Base-by-base conservation (phyloP, 257 asterid species). In the Haberlea rhodopensis region DNA sequence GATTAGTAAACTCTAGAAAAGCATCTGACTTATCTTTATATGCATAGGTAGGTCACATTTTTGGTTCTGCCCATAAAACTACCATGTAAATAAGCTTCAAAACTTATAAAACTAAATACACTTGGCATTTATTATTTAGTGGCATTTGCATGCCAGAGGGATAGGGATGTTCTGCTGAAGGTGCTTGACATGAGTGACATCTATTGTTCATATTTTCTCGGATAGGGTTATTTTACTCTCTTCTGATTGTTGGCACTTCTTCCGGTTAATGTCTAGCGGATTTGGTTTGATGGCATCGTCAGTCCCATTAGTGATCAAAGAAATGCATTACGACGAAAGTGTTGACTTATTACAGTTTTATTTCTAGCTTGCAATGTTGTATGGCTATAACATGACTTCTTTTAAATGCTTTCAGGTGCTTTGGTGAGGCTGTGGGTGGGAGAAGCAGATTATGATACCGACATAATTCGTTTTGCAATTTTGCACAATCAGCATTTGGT, bases 391-490 rank as follows among this genome's bases (percentile, higher is more conserved):
- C 16, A 15, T 53, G 67, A 51, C 24, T 65, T 62, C 48, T 57
- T 32, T 68, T 62, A 25, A 65, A 61, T 71, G 48, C 75, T 77
- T 79, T 66, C 90, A 91, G 98, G 95, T 61, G 73, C 79, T 53
- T 82, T 78, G 74, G 60, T 71, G 59, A 88, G 82, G 77, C 76
- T 91, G 32, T 91, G 95, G 95, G 86, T 85, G 68, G 96, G 96
- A 62, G 94, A 83, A 60, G 73, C 76, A 68, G 55, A 71, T 66
- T 62, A 29, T 64, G 74, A 67, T 24, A 71, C 76, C 59, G 82
- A 78, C 73, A 70, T 72, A 22, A 71, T 91, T 76, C 86, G 90
- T 27, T 67, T 91, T 75, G 96, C 95, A 37, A 70, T 91, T 78
- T 90, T 91, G 22, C 95, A 82, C 53, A 77, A 57, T 67, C 80